A percentile compares a stretch with the other conserved stretches of the same genome.
phyloP scores from a whole-genome alignment of 148 eudicot genomes.

The Camellia sinensis region DNA sequence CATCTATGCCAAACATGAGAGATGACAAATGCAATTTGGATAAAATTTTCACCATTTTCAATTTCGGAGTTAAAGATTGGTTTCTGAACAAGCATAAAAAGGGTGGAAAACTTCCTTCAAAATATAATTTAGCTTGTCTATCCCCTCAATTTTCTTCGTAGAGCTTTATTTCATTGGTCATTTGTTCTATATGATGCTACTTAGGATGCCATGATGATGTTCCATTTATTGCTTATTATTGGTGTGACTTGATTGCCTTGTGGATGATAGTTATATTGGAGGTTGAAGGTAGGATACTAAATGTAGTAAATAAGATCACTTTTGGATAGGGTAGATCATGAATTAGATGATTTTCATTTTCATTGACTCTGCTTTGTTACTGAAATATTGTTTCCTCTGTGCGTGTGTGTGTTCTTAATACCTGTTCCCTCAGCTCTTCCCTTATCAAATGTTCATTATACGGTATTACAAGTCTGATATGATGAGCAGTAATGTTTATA shows the following conservation, averaged over 20 bases:
- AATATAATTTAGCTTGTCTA: neutral
- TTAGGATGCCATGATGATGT: neutral
- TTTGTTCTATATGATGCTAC: neutral
- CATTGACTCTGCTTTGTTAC: neutral
- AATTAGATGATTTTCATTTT: neutral
- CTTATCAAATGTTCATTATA: neutral
- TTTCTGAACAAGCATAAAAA: neutral
- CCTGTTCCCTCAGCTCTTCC: neutral
- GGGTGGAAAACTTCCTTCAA: neutral
- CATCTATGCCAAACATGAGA: neutral
- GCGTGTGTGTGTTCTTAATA: neutral
- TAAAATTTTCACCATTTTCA: neutral
- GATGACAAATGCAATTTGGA: neutral
- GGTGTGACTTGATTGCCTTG: neutral
- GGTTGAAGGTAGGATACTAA: neutral
- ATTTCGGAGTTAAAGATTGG: neutral
- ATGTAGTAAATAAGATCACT: neutral
- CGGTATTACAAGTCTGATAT: neutral
- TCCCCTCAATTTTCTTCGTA: neutral
- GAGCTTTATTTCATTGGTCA: neutral
- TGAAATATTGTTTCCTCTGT: neutral
- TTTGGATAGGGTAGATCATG: neutral
- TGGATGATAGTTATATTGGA: neutral
- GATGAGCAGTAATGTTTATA: neutral
- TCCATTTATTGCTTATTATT: neutral